A percentile compares a stretch with the other conserved stretches of the same genome.
Evolutionary conservation across 768 basidiomycete species (phyloP).

Genomic region (Suillus subluteus): DNA sequence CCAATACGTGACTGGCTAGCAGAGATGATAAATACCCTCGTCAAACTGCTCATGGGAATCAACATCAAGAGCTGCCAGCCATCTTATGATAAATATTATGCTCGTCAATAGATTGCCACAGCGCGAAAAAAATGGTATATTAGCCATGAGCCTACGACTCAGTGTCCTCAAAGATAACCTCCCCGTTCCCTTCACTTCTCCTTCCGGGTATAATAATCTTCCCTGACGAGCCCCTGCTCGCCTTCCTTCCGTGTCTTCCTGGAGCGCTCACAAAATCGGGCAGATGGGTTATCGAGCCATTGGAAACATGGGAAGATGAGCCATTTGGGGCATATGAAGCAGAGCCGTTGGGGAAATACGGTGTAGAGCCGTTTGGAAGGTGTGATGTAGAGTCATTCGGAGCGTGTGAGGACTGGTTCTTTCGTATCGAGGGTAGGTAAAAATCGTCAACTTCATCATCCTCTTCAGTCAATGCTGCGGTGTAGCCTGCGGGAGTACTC

Average conservation of each 20-base stretch:
- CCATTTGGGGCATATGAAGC: background rate
- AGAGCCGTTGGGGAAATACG: constrained; percentile 1
- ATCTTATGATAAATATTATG: constrained; percentile 6
- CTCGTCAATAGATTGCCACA: constrained; percentile 1
- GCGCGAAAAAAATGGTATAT: background rate
- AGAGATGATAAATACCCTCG: background rate
- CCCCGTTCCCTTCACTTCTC: constrained; percentile 47
- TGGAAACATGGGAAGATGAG: constrained; percentile 20
- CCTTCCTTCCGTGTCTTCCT: constrained; percentile 33
- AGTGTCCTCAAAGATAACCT: constrained; percentile 58
- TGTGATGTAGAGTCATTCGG: background rate
- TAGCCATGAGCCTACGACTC: background rate
- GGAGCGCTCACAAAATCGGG: constrained; percentile 69
- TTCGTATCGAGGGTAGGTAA: constrained; percentile 65
- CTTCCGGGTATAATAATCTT: constrained; percentile 38
- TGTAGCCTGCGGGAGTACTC: constrained; percentile 26
- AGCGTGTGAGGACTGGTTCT: constrained; percentile 29
- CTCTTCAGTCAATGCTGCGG: constrained; percentile 47
- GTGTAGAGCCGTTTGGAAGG: constrained; percentile 5
- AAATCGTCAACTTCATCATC: constrained; percentile 71
- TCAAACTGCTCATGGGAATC: background rate
- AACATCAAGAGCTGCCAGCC: background rate
- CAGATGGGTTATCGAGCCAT: constrained; percentile 54
- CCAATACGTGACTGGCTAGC: background rate
- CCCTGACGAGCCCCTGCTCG: constrained; percentile 26